Evolutionary conservation across 305 asterid species (phyloP).

Genomic region (Rubia balearica): DNA sequence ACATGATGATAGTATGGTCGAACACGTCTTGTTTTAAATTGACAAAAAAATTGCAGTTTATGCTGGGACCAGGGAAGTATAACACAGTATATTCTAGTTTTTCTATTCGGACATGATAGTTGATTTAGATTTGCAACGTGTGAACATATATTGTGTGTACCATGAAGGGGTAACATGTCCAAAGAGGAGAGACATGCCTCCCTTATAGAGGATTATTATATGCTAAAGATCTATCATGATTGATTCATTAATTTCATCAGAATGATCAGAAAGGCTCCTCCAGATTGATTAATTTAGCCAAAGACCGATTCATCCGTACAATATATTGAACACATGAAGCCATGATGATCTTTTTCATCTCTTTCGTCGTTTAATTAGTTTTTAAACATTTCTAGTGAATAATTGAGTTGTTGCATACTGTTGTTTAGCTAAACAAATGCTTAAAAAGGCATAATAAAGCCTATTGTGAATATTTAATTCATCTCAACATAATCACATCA

Average conservation of each 20-base stretch:
- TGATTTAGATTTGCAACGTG: background rate
- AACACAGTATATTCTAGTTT: too few relatives aligned
- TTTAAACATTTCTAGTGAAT: conserved; percentile 11
- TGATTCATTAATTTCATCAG: background rate
- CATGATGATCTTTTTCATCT: conserved; percentile 7
- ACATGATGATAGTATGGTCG: too few relatives aligned
- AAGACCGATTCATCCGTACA: conserved; percentile 18
- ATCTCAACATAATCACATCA: background rate
- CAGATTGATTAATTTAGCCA: conserved; percentile 3
- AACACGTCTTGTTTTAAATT: too few relatives aligned
- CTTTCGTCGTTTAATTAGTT: conserved; percentile 1
- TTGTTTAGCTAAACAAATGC: conserved; percentile 10
- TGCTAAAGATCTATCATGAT: background rate
- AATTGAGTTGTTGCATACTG: conserved; percentile 2
- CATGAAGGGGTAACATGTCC: conserved; percentile 59
- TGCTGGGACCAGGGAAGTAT: too few relatives aligned
- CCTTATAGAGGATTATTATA: conserved; percentile 29
- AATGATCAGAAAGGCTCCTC: conserved; percentile 11
- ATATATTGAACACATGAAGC: background rate
- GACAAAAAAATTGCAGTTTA: too few relatives aligned
- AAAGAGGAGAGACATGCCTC: conserved; percentile 52
- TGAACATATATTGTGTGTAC: conserved; percentile 15
- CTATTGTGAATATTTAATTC: conserved; percentile 6
- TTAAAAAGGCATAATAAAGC: conserved; percentile 15
- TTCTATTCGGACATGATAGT: too few relatives aligned